These are phyloP conservation scores for Suillus hirtellus DNA, from an alignment of 768 basidiomycete species.

Conservation along the genomic window DNA sequence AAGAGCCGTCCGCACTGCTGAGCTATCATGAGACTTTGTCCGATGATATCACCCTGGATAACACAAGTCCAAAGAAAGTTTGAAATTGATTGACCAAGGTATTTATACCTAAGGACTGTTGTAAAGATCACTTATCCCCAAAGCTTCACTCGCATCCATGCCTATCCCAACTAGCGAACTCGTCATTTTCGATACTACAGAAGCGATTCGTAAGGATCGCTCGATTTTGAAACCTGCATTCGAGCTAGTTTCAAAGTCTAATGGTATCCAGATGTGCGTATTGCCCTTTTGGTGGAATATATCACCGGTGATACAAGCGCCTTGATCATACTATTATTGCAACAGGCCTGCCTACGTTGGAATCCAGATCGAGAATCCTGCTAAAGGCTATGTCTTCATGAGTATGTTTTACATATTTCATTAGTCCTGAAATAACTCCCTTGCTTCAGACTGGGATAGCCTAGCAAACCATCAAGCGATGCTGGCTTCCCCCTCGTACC, in stretches of 20 bases:
- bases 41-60: not conserved
- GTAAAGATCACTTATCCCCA: not conserved
- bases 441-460: slow-evolving; percentile 29
- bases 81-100: not conserved
- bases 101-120: not conserved
- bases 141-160: slow-evolving; percentile 9
- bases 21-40: not conserved
- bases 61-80: not conserved
- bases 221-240: slow-evolving; percentile 8
- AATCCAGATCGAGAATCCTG: slow-evolving; percentile 20
- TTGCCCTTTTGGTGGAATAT: not conserved
- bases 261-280: slow-evolving; percentile 20
- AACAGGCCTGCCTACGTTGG: slow-evolving; percentile 24
- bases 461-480: slow-evolving; percentile 22
- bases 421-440: not conserved
- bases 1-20: no score
- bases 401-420: slow-evolving; percentile 14
- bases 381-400: slow-evolving; percentile 19
- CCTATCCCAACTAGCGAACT: slow-evolving; percentile 24
- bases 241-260: slow-evolving; percentile 13
- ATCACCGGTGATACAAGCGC: not conserved
- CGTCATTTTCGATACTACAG: slow-evolving; percentile 20
- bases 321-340: not conserved
- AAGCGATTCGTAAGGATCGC: slow-evolving; percentile 13
- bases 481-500: slow-evolving; percentile 10